Conservation (phyloP, 2,329 filamentous ascomycete species). For the Camillea tinctor region DNA sequence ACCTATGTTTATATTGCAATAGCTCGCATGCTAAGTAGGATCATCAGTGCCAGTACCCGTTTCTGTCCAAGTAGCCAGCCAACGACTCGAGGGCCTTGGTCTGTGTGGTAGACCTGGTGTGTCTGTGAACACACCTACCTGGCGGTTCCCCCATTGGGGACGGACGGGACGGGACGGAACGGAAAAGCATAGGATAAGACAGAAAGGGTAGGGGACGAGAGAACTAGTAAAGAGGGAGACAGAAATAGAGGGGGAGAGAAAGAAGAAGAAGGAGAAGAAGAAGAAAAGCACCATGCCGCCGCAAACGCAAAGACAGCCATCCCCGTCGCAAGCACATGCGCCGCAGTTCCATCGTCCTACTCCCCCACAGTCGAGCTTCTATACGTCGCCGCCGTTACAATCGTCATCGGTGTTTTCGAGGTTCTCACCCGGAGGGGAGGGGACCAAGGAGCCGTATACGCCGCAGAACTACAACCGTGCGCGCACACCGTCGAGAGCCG, state of each 20-base stretch:
- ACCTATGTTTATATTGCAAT: neutral
- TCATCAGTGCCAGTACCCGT: neutral
- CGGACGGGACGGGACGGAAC: neutral
- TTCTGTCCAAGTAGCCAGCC: neutral
- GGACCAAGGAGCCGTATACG: neutral
- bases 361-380: constrained; percentile 2
- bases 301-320: constrained; percentile 5
- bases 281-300: constrained; percentile 4
- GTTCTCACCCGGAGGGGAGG: constrained; percentile 4
- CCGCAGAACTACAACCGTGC: neutral
- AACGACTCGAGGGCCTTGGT: neutral
- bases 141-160: constrained; percentile 1
- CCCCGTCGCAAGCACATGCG: constrained; percentile 5
- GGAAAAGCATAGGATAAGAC: neutral
- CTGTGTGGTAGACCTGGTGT: neutral
- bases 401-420: constrained; percentile 3
- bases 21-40: neutral
- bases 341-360: constrained; percentile 5
- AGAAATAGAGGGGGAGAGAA: too few relatives aligned
- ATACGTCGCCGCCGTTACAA: neutral
- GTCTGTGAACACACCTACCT: neutral
- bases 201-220: neutral
- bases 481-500: neutral
- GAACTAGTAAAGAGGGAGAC: too few relatives aligned
- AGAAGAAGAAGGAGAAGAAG: neutral